Evolutionary conservation across 768 basidiomycete genomes (phyloP), one percentile per base, ranked within the genome.

Genomic region (Rhodosporidiobolus odoratus): DNA sequence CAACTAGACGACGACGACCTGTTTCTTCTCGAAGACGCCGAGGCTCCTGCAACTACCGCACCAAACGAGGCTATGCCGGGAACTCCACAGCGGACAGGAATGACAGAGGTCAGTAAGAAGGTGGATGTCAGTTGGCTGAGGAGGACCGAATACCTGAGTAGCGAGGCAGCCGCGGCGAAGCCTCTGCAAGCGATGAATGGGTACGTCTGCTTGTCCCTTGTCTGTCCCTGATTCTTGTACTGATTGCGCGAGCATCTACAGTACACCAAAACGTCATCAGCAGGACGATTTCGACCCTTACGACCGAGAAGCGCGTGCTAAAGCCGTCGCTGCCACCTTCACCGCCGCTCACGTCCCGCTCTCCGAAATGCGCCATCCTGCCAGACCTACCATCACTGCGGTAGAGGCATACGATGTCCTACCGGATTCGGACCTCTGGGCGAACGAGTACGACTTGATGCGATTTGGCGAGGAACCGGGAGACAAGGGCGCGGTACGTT

Each of bases 361-460:
- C 19, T 7, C 59, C 32, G 58, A 67, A n/a, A 79, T 95, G 30
- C 83, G 82, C 35, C 91, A 94, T 77, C 92, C 92, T 1, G 91
- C 85, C 69, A 93, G 92, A 76, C 86, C 86, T 15, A 81, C 84
- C 40, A 82, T 92, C 15, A 86, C 83, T 0, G 91, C 92, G 4
- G 84, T 90, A 57, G 90, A 91, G 76, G 87, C 88, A 13, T 93
- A 86, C 79, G 88, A 92, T 72, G 81, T 94, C 63, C 83, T 92
- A 19, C 92, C 92, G 1, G 91, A 95, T 76, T 84, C 85, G 6
- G 87, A 89, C 69, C 87, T 92, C 45, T 95, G 91, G 91, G 86
- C 90, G 50, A 94, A 80, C 79, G 54, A 80, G 75, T 53, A 78
- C 76, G 61, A 79, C 73, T 68, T 82, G 75, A 65, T 81, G 77